Evolutionary conservation across 2,329 filamentous ascomycete species (phyloP).

Genomic region (Paracoccidioides brasiliensis): DNA sequence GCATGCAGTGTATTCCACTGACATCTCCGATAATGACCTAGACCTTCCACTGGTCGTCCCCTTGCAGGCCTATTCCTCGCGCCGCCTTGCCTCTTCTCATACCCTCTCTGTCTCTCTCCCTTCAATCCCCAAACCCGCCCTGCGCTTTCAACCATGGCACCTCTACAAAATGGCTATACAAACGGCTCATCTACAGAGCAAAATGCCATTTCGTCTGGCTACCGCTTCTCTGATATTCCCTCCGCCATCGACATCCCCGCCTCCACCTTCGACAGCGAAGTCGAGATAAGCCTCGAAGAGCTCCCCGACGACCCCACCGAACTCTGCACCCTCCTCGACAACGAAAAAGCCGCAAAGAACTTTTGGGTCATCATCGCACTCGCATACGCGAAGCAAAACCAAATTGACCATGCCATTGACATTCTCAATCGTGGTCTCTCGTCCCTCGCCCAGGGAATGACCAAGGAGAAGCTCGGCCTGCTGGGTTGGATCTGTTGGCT

Average conservation of each 20-base stretch:
- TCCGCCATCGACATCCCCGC: slow-evolving; percentile 52
- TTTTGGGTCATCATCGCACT: slow-evolving; percentile 98
- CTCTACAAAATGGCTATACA: slow-evolving; percentile 37
- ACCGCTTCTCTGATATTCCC: slow-evolving; percentile 50
- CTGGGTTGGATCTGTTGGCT: slow-evolving; percentile 81
- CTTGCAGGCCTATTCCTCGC: background rate
- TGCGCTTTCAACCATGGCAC: slow-evolving; percentile 34
- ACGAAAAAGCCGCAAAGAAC: slow-evolving; percentile 76
- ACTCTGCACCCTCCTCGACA: slow-evolving; percentile 87
- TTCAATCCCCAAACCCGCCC: background rate
- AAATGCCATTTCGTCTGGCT: slow-evolving; percentile 23
- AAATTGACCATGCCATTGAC: slow-evolving; percentile 69
- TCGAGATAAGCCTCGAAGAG: slow-evolving; percentile 87
- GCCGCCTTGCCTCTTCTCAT: background rate
- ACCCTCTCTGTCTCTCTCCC: background rate
- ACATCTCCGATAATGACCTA: background rate
- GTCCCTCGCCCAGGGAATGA: slow-evolving; percentile 54
- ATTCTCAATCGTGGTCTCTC: slow-evolving; percentile 59
- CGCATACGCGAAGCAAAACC: slow-evolving; percentile 90
- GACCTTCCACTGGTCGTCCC: background rate
- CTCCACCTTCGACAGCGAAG: slow-evolving; percentile 49
- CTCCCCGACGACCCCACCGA: slow-evolving; percentile 89
- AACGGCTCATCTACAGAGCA: slow-evolving; percentile 32
- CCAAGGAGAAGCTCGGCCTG: slow-evolving; percentile 74
- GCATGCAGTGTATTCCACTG: background rate